Evolutionary conservation across 2,329 filamentous ascomycete genomes (phyloP).

Genomic region (Fusarium lyarnte): DNA sequence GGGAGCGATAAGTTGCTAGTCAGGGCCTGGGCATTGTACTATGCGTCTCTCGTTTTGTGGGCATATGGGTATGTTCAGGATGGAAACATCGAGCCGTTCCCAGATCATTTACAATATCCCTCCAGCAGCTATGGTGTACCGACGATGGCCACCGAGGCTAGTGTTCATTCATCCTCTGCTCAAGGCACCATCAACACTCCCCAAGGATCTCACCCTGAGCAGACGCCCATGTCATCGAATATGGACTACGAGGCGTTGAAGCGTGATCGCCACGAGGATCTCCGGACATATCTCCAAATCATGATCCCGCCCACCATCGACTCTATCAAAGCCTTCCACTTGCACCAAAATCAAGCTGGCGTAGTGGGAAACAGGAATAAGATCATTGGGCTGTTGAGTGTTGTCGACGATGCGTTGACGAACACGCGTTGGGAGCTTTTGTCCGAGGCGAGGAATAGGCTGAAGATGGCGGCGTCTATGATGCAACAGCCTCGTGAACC

Average conservation of each 20-base stretch:
- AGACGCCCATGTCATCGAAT: conserved; percentile 25
- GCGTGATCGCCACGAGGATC: conserved; percentile 40
- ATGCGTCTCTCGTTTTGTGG: conserved; percentile 42
- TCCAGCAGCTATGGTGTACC: conserved; percentile 17
- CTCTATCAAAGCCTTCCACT: conserved; percentile 42
- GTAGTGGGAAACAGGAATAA: conserved; percentile 43
- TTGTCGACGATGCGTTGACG: conserved; percentile 41
- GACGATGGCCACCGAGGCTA: conserved; percentile 28
- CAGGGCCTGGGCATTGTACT: conserved; percentile 42
- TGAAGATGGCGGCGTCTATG: conserved; percentile 42
- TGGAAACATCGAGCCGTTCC: conserved; percentile 41
- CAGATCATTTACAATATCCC: conserved; percentile 40
- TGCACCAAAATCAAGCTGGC: conserved; percentile 43
- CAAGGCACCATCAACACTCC: conserved; percentile 23
- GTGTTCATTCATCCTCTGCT: conserved; percentile 32
- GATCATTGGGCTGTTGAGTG: conserved; percentile 39
- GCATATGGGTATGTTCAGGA: conserved; percentile 44
- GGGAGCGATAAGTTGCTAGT: conserved; percentile 39
- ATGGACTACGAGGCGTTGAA: conserved; percentile 35
- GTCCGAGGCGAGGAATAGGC: conserved; percentile 39
- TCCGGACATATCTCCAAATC: conserved; percentile 42
- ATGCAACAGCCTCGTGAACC: conserved; percentile 40
- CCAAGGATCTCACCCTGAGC: conserved; percentile 31
- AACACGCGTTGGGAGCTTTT: conserved; percentile 42
- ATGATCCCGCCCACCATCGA: conserved; percentile 44